Evolutionary conservation across 148 eudicot genomes (phyloP).

Genomic region (Polygonum maritimum): DNA sequence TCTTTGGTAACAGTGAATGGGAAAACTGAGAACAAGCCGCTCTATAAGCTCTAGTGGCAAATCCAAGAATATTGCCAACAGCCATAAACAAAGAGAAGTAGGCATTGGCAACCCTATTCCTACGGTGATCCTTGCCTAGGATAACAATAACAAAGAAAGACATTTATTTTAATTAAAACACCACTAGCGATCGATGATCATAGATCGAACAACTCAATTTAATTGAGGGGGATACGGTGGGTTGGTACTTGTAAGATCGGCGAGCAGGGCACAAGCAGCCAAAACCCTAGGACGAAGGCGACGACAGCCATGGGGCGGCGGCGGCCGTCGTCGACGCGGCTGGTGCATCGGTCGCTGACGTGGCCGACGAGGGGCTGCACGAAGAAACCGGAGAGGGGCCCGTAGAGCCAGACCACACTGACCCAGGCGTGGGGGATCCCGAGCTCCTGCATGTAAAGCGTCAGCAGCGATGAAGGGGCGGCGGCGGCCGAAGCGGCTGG

Average conservation of each 20-base stretch:
- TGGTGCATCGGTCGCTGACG: constrained; percentile 60
- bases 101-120: constrained; percentile 97
- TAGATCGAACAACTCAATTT: too few species aligned
- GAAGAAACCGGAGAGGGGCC: constrained; percentile 81
- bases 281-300: constrained; percentile 53
- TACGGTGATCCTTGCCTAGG: constrained; percentile 78
- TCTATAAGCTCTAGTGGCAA: constrained; percentile 90
- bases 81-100: constrained; percentile 96
- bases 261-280: constrained; percentile 67
- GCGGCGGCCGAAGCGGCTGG: constrained; percentile 60
- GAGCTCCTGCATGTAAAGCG: constrained; percentile 86
- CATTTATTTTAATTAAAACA: too few species aligned
- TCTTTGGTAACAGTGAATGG: constrained; percentile 82
- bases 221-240: too few species aligned
- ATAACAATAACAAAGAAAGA: not conserved
- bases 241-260: constrained; percentile 56
- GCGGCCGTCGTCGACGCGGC: constrained; percentile 59
- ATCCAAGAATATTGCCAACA: constrained; percentile 87
- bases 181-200: too few species aligned
- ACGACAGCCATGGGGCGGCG: constrained; percentile 66
- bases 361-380: constrained; percentile 89
- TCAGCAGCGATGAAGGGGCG: constrained; percentile 72
- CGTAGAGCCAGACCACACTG: constrained; percentile 87
- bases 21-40: constrained; percentile 60
- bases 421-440: constrained; percentile 92